These are phyloP conservation scores for Corrigiola litoralis DNA, from an alignment of 179 eudicot genomes.

Conservation along the genomic window DNA sequence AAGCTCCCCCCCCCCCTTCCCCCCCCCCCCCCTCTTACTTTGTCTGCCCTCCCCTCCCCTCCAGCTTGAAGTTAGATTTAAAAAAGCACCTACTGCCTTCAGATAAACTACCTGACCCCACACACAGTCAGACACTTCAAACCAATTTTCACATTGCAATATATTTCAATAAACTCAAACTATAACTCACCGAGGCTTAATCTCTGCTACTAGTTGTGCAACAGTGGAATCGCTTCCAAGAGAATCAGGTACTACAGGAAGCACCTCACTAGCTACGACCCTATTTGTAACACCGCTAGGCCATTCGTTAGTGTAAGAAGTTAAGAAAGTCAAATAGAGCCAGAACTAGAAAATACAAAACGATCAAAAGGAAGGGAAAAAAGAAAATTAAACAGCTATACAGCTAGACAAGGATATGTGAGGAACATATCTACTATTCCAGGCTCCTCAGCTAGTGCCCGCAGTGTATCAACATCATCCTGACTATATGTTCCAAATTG, in stretches of 20 bases:
- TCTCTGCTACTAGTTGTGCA: slow-evolving; percentile 79
- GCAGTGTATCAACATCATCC: slow-evolving; percentile 88
- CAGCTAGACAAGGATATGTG: slow-evolving; percentile 65
- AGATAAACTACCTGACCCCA: too few relatives aligned
- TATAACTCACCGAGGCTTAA: slow-evolving; percentile 84
- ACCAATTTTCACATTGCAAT: not conserved
- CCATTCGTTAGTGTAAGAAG: slow-evolving; percentile 86
- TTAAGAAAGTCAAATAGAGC: slow-evolving; percentile 39
- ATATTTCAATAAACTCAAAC: not conserved
- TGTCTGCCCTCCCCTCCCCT: not conserved
- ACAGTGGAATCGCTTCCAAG: slow-evolving; percentile 49
- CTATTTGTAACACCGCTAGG: slow-evolving; percentile 67
- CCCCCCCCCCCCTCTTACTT: not conserved
- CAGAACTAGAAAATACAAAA: not conserved
- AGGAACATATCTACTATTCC: slow-evolving; percentile 74
- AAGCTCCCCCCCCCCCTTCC: not conserved
- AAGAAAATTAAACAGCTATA: not conserved
- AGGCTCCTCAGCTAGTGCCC: slow-evolving; percentile 91
- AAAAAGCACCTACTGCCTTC: not conserved
- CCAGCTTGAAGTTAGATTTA: not conserved
- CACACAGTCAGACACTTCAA: not conserved
- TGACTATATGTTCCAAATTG: slow-evolving; percentile 80
- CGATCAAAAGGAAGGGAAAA: not conserved
- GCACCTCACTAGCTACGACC: slow-evolving; percentile 50
- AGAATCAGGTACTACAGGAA: slow-evolving; percentile 47